A percentile compares a stretch with the other conserved stretches of the same genome.
phyloP scores from a whole-genome alignment of 257 asterid genomes.

The Pogostemon cablin region DNA sequence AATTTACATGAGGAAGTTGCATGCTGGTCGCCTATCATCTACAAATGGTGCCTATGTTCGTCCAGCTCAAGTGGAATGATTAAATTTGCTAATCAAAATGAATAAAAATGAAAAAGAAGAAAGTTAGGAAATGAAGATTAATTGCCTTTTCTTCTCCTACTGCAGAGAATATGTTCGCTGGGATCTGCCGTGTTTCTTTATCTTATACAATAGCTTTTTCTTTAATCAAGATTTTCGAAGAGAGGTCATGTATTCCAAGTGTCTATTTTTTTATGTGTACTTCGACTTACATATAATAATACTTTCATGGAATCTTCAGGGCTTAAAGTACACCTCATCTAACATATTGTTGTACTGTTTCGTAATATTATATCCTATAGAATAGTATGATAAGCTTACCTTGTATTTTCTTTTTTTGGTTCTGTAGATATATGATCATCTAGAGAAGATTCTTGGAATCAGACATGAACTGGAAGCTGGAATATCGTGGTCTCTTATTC shows the following conservation, averaged over 20 bases:
- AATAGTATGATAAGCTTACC: slow-evolving; percentile 11
- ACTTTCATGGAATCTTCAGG: slow-evolving; percentile 10
- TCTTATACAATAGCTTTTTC: background rate
- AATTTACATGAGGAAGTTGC: background rate
- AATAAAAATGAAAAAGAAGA: background rate
- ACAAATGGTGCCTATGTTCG: background rate
- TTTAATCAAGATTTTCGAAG: background rate
- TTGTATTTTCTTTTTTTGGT: slow-evolving; percentile 32
- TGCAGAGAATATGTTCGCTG: background rate
- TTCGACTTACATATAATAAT: slow-evolving; percentile 14
- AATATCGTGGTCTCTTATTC: slow-evolving; percentile 91
- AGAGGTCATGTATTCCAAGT: background rate
- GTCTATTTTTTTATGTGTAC: background rate
- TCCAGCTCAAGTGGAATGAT: background rate
- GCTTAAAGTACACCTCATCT: background rate
- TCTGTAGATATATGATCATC: slow-evolving; percentile 70
- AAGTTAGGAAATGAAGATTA: background rate
- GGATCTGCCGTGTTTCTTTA: background rate
- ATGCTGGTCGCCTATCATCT: background rate
- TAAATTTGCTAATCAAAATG: background rate
- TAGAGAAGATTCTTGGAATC: slow-evolving; percentile 83
- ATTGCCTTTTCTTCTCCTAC: background rate
- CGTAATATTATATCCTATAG: slow-evolving; percentile 5
- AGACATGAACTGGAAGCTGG: slow-evolving; percentile 90
- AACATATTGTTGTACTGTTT: background rate